A percentile compares a stretch with the other conserved stretches of the same genome.
Evolutionary conservation across 306 rosid species (phyloP).

Genomic region (Castanea sativa): DNA sequence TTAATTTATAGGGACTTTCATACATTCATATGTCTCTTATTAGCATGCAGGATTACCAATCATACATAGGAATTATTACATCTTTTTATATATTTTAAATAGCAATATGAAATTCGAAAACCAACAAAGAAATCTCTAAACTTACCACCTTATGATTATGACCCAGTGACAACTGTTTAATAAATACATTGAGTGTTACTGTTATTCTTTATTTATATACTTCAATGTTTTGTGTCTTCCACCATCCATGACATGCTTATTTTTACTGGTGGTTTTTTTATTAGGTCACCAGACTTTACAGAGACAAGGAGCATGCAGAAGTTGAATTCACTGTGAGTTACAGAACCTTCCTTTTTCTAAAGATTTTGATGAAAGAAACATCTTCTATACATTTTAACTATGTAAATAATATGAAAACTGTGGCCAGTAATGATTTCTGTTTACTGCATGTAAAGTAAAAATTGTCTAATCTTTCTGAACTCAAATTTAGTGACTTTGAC

Average conservation of each 20-base stretch:
- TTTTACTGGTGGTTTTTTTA: slow-evolving; percentile 7
- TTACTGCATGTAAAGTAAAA: not conserved
- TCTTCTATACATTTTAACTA: not conserved
- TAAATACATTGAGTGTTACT: not conserved
- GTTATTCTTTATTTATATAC: slow-evolving; percentile 4
- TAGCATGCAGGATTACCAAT: no score
- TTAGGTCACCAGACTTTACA: slow-evolving; percentile 79
- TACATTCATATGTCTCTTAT: no score
- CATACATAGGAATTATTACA: no score
- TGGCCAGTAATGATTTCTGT: not conserved
- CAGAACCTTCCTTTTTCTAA: not conserved
- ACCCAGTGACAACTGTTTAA: not conserved
- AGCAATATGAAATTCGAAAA: no score
- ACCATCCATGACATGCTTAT: not conserved
- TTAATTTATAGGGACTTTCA: no score
- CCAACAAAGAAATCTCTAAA: no score
- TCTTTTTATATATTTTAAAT: no score
- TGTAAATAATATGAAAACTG: not conserved
- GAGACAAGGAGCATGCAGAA: slow-evolving; percentile 85
- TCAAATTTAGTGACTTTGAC: slow-evolving; percentile 23
- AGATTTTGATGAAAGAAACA: not conserved
- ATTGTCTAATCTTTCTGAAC: not conserved
- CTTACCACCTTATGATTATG: no score
- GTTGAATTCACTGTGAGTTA: slow-evolving; percentile 81
- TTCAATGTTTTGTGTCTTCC: not conserved